Base-by-base conservation (phyloP, 768 basidiomycete genomes). In the Cyclocybe aegerita region DNA sequence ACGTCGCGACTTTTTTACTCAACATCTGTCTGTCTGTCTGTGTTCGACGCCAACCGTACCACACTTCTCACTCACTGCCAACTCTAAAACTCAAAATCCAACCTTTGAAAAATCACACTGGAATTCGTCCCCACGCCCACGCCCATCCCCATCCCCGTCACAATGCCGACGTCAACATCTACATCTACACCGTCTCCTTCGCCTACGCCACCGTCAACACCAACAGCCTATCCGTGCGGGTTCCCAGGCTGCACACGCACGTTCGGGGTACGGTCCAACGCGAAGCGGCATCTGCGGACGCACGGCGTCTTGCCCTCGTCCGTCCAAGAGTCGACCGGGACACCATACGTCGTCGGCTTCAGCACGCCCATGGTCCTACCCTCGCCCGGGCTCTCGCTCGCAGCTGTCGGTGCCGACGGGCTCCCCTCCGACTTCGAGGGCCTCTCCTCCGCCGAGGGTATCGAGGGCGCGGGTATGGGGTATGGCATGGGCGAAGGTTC, bases 221-320 rank as follows among this genome's bases (percentile, higher is more conserved):
- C 3, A 14, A 39, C 54, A 80, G 79, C 79, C 7, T 79, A 69
- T 49, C 52, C 66, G 4, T 92, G 89, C 60, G 75, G 69, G 0
- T 81, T 83, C 43, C 70, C 77, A 10, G 74, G 75, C 32, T 92
- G 90, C 62, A 66, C 70, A 30, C 85, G 86, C 61, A 77, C 74
- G 3, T 92, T 91, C 59, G 82, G 86, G 14, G 88, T 91, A 12
- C 81, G 86, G 9, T 91, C 89, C 7, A 92, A 92, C 58, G 88
- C 88, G 11, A 88, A 83, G 64, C 79, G 89, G 32, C 89, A 92
- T 60, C 75, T 88, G 34, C 84, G 86, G 39, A 90, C 86, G 1
- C 89, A 92, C 56, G 85, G 86, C 17, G 74, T 85, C 31, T 50
- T 48, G 56, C 52, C 64, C 55, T 9, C 49, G 48, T n/a, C 54